Percentiles rank a stretch among this genome's conserved stretches.
These are phyloP conservation scores for Pseudogymnoascus sp. DNA, from an alignment of 2,329 filamentous ascomycete genomes.

Conservation along the genomic window DNA sequence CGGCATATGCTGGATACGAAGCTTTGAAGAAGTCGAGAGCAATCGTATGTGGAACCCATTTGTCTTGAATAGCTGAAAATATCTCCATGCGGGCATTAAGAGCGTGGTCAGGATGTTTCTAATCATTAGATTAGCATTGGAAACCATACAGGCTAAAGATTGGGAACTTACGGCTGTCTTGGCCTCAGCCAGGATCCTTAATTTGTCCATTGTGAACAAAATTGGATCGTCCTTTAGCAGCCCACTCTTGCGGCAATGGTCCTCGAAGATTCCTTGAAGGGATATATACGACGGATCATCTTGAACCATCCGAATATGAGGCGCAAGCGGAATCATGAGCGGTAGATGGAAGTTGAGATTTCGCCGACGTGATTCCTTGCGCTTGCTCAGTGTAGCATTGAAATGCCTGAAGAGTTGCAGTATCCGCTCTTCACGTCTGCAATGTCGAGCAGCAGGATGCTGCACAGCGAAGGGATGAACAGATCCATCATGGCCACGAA, in stretches of 20 bases:
- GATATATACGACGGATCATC: conserved; percentile 93
- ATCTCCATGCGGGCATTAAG: conserved; percentile 75
- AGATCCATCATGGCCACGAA: conserved; percentile 94
- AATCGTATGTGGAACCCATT: conserved; percentile 77
- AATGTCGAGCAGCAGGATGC: conserved; percentile 86
- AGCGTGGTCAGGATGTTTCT: conserved; percentile 61
- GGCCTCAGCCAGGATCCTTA: conserved; percentile 58
- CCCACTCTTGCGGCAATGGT: conserved; percentile 79
- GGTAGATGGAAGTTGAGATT: conserved; percentile 96
- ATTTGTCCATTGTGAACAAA: conserved; percentile 90
- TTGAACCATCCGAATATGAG: conserved; percentile 89
- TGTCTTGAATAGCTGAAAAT: conserved; percentile 89
- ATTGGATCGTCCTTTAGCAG: conserved; percentile 94
- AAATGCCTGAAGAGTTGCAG: conserved; percentile 95
- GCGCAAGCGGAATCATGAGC: conserved; percentile 89
- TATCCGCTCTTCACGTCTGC: conserved; percentile 87
- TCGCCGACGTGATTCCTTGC: conserved; percentile 88
- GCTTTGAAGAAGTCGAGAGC: conserved; percentile 83
- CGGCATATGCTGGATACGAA: conserved; percentile 78
- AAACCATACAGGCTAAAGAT: background rate
- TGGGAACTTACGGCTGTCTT: conserved; percentile 19
- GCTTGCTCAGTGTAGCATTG: conserved; percentile 82
- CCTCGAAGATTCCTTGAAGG: conserved; percentile 90
- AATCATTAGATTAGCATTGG: conserved; percentile 32
- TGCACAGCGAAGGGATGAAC: conserved; percentile 96